Base-by-base conservation (phyloP, 805 yeast species). In the Candida namnaoensis region DNA sequence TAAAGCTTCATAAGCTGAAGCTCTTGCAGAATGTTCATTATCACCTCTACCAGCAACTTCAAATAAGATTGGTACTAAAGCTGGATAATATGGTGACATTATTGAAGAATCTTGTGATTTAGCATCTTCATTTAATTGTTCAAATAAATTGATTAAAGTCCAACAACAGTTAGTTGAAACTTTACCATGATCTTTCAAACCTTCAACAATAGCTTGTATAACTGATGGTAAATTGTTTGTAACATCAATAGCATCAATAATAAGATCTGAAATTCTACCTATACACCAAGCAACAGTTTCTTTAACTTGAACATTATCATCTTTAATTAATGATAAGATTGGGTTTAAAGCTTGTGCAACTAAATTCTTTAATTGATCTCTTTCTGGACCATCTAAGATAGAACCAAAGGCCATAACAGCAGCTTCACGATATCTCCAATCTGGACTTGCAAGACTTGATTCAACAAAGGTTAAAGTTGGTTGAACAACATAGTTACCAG, bases 331-430 rank as follows among this genome's bases (percentile, higher is more conserved):
- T 13, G 61, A 59, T 42, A 90, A 68, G 43, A 93, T 82, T 19
- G 96, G 88, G 32, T 75, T 76, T 47, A 93, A 69, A 3, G 98
- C 97, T 67, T 86, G 91, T 32, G 74, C 77, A 47, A 91, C 82
- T 41, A 88, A 72, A 7, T 65, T 63, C 39, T 76, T 76, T 53
- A 88, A 69, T 54, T 82, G 82, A 3, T 73, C 77, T 41, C 78
- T 74, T 47, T 85, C 90, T 28, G 96, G 96, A 19, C 99, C 99
- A 53, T 88, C 98, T 53, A 93, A 72, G 45, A 93, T 87, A 11
- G 97, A 88, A 32, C 99, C 99, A 60, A 93, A 93, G 0, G 99
- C 97, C 99, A 93, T 93, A 6, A 93, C 96, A 2, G 98, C 95
- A 25, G 98, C 98, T 66, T 93, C 99, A 54, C 96, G 81, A 42